Conservation (phyloP, 129 eudicot genomes). For the Cynara cardunculus region DNA sequence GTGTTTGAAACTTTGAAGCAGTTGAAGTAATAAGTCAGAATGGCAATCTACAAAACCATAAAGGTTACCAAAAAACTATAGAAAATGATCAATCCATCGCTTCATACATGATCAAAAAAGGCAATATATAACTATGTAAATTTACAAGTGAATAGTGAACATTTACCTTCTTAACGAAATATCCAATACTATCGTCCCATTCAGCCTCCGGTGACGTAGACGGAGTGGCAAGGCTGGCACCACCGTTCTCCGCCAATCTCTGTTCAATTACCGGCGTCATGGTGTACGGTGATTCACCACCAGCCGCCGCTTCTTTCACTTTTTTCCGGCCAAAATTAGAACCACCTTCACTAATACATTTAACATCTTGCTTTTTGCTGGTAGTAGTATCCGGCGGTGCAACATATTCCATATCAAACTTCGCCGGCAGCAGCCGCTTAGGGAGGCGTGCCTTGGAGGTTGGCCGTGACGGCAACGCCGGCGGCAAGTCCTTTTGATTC, state of each 20-base stretch:
- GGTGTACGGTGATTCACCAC: conserved; percentile 50
- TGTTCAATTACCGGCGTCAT: conserved; percentile 7
- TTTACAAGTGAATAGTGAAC: neutral
- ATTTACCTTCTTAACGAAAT: conserved; percentile 68
- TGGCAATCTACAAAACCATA: neutral
- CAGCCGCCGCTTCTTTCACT: conserved; percentile 29
- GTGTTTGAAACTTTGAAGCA: neutral
- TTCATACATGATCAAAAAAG: neutral
- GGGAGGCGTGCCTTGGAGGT: conserved; percentile 69
- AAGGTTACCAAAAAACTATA: neutral
- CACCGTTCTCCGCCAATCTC: conserved; percentile 22
- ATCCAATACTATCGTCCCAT: conserved; percentile 59
- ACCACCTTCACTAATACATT: neutral
- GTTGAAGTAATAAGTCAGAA: neutral
- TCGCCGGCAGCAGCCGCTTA: conserved; percentile 44
- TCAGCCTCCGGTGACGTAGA: conserved; percentile 34
- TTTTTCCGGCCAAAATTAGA: conserved; percentile 52
- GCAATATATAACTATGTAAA: neutral
- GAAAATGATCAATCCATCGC: neutral
- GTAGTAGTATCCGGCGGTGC: conserved; percentile 7
- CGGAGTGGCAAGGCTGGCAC: conserved; percentile 19
- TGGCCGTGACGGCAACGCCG: conserved; percentile 80
- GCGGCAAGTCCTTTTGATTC: conserved; percentile 69
- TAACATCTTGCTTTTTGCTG: conserved; percentile 9
- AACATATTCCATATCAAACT: conserved; percentile 28